These are phyloP conservation scores for Trichoderma koningii DNA, from an alignment of 2,329 filamentous ascomycete species.

Conservation along the genomic window DNA sequence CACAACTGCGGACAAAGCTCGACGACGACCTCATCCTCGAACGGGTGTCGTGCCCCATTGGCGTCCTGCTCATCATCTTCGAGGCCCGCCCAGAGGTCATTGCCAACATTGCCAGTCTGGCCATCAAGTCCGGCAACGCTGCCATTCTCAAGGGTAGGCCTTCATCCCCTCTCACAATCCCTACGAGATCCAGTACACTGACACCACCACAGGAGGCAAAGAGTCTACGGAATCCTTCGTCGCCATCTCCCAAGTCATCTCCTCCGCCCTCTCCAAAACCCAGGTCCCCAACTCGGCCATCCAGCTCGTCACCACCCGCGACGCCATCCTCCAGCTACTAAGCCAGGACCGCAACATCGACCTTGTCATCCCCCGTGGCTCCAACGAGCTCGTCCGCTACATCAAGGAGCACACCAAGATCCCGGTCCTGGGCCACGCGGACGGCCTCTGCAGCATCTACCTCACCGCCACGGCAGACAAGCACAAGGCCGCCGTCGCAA, in stretches of 20 bases:
- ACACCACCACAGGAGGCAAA: conserved; percentile 68
- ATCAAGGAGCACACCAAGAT: conserved; percentile 92
- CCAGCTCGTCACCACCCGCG: conserved; percentile 90
- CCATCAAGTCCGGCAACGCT: conserved; percentile 95
- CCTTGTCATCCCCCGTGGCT: conserved; percentile 89
- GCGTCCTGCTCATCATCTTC: conserved; percentile 97
- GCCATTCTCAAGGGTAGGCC: conserved; percentile 84
- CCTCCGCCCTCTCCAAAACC: conserved; percentile 69
- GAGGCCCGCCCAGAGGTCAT: conserved; percentile 97
- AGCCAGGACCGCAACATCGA: conserved; percentile 86
- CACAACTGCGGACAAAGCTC: conserved; percentile 79
- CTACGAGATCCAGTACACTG: not conserved
- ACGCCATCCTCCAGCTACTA: conserved; percentile 86
- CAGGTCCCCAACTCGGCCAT: conserved; percentile 82
- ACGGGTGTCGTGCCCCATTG: conserved; percentile 89
- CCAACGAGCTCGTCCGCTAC: conserved; percentile 85
- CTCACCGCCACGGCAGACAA: conserved; percentile 76
- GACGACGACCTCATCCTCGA: conserved; percentile 86
- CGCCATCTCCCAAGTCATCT: conserved; percentile 84
- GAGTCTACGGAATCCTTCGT: conserved; percentile 95
- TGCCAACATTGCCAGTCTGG: conserved; percentile 93
- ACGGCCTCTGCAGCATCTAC: conserved; percentile 88
- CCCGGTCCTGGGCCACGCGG: conserved; percentile 92
- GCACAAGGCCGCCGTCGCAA: conserved; percentile 69
- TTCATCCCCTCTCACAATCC: not conserved